Evolutionary conservation across 805 yeast genomes (phyloP).

Genomic region (Starmerella apicola): DNA sequence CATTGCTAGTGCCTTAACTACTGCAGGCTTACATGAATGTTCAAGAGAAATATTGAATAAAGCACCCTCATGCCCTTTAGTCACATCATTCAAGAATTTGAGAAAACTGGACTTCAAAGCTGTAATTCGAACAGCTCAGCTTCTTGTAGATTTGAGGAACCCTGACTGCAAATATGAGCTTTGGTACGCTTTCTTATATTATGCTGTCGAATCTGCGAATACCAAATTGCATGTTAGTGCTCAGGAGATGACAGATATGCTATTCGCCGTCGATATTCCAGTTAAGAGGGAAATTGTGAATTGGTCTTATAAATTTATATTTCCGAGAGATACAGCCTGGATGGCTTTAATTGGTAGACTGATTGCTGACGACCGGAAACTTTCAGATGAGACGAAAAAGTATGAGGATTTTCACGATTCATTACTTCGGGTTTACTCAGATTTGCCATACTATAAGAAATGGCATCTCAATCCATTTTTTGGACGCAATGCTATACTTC

Average conservation of each 20-base stretch:
- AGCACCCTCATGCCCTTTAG: neutral
- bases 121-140: neutral
- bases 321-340: neutral
- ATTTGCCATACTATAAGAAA: constrained; percentile 3
- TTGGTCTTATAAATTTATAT: neutral
- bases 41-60: neutral
- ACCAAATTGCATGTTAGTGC: too few species aligned
- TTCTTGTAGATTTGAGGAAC: neutral
- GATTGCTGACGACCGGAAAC: constrained; percentile 2
- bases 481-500: neutral
- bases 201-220: neutral
- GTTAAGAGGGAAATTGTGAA: neutral
- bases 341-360: constrained; percentile 3
- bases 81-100: neutral
- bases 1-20: neutral
- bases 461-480: constrained; percentile 5
- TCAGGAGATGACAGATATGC: too few species aligned
- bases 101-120: neutral
- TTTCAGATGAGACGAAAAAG: too few species aligned
- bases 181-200: neutral
- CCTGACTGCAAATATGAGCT: neutral
- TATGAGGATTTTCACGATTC: neutral
- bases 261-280: too few species aligned
- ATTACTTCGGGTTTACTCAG: neutral
- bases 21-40: neutral